phyloP scores from a whole-genome alignment of 2,329 filamentous ascomycete genomes.

The Claviceps arundinis region DNA sequence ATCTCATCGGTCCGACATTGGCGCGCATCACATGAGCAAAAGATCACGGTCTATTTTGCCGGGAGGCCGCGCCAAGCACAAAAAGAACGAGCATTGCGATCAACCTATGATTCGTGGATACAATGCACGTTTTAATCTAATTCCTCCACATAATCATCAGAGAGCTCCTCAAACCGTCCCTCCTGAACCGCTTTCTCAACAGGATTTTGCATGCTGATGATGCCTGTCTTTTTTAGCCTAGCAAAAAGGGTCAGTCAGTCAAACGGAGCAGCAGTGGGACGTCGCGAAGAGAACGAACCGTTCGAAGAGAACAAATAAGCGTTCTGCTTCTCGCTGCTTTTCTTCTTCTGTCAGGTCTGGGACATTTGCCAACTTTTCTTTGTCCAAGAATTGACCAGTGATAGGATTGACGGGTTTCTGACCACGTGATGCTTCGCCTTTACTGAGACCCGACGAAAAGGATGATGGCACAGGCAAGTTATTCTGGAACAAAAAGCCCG shows the following conservation, averaged over 20 bases:
- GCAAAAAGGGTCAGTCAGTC: not conserved
- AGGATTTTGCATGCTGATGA: constrained; percentile 68
- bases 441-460: constrained; percentile 35
- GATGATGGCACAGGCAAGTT: constrained; percentile 65
- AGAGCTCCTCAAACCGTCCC: constrained; percentile 57
- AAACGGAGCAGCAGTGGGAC: constrained; percentile 8
- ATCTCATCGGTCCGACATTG: no score
- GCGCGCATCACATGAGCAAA: no score
- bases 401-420: constrained; percentile 58
- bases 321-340: constrained; percentile 83
- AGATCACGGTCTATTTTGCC: not conserved
- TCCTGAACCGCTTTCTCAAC: constrained; percentile 55
- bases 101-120: not conserved
- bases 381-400: constrained; percentile 69
- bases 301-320: constrained; percentile 82
- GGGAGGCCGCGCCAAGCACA: not conserved
- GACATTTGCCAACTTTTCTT: constrained; percentile 43
- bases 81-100: not conserved
- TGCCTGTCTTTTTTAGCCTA: constrained; percentile 57
- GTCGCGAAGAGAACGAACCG: constrained; percentile 32
- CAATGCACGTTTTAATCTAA: constrained; percentile 18
- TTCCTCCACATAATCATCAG: constrained; percentile 37
- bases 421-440: constrained; percentile 14
- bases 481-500: constrained; percentile 76
- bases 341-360: constrained; percentile 81